Percentiles rank a stretch among this genome's conserved stretches.
Evolutionary conservation across 1,284 basidiomycete species (phyloP).

Genomic region (Agaricales sp.): DNA sequence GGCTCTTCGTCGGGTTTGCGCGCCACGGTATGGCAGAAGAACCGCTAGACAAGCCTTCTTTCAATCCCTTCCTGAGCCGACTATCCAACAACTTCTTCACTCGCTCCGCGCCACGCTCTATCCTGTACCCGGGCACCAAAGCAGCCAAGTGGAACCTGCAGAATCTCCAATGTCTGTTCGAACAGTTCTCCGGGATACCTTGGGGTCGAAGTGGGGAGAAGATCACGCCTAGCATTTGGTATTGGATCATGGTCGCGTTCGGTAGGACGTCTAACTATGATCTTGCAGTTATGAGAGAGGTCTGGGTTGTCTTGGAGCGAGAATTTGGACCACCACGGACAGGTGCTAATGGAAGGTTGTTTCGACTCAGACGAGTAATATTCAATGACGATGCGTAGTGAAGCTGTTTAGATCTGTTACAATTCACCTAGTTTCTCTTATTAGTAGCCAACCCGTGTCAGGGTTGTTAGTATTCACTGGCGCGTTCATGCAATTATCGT

Average conservation of each 20-base stretch:
- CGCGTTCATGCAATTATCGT: no score
- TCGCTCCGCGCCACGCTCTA: neutral
- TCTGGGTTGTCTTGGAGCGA: conserved; percentile 44
- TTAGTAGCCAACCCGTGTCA: no score
- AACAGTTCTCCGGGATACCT: conserved; percentile 45
- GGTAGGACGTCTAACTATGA: conserved; percentile 45
- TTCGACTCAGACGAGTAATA: conserved; percentile 24
- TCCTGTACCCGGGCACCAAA: neutral
- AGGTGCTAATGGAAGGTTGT: conserved; percentile 33
- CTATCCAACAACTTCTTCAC: conserved; percentile 1
- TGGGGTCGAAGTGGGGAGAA: conserved; percentile 14
- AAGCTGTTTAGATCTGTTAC: no score
- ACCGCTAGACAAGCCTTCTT: conserved; percentile 4
- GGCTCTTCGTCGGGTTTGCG: conserved; percentile 70
- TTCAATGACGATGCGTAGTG: no score
- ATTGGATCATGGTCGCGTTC: conserved; percentile 58
- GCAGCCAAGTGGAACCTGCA: conserved; percentile 39
- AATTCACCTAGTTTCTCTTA: no score
- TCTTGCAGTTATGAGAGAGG: conserved; percentile 31
- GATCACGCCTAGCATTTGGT: conserved; percentile 37
- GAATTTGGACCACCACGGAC: conserved; percentile 39
- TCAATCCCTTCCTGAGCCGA: conserved; percentile 1
- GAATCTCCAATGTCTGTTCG: conserved; percentile 45
- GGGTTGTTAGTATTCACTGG: no score
- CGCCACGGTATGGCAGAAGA: conserved; percentile 34